These are phyloP conservation scores for Phellopilus nigrolimitatus DNA, from an alignment of 1,284 basidiomycete genomes.

Conservation along the genomic window DNA sequence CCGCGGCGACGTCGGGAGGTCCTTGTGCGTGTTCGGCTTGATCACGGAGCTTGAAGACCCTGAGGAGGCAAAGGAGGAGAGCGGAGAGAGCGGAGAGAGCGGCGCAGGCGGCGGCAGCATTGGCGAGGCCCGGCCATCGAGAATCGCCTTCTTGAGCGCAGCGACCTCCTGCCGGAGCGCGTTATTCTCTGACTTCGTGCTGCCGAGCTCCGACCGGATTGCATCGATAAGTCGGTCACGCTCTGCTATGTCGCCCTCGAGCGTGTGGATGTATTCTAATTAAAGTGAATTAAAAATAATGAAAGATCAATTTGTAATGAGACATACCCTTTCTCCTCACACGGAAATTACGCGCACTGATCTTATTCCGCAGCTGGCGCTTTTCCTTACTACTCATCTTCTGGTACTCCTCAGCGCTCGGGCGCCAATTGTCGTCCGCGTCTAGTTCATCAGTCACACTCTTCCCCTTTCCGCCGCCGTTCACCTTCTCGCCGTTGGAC, in stretches of 20 bases:
- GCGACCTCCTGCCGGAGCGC: conserved; percentile 82
- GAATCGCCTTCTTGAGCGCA: conserved; percentile 74
- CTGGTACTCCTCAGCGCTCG: conserved; percentile 89
- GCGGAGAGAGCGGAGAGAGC: conserved; percentile 31
- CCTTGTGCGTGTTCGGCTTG: conserved; percentile 80
- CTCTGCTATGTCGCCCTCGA: conserved; percentile 91
- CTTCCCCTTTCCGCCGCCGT: conserved; percentile 24
- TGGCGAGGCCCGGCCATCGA: conserved; percentile 49
- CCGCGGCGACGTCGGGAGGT: conserved; percentile 63
- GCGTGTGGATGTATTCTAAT: conserved; percentile 85
- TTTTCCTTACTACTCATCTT: conserved; percentile 97
- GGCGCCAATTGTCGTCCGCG: conserved; percentile 74
- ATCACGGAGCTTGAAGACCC: conserved; percentile 35
- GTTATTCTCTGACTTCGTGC: conserved; percentile 76
- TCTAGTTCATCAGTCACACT: conserved; percentile 44
- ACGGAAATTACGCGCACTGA: conserved; percentile 91
- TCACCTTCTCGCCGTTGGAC: conserved; percentile 16
- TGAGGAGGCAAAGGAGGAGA: conserved; percentile 30
- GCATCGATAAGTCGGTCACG: conserved; percentile 88
- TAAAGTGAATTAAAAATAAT: not conserved
- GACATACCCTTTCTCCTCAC: conserved; percentile 82
- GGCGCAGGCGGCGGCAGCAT: conserved; percentile 45
- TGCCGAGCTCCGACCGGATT: conserved; percentile 81
- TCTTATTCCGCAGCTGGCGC: conserved; percentile 94
- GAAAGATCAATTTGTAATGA: not conserved